A percentile compares a stretch with the other conserved stretches of the same genome.
Evolutionary conservation across 2,329 filamentous ascomycete species (phyloP).

Genomic region (Sarocladium strictum): DNA sequence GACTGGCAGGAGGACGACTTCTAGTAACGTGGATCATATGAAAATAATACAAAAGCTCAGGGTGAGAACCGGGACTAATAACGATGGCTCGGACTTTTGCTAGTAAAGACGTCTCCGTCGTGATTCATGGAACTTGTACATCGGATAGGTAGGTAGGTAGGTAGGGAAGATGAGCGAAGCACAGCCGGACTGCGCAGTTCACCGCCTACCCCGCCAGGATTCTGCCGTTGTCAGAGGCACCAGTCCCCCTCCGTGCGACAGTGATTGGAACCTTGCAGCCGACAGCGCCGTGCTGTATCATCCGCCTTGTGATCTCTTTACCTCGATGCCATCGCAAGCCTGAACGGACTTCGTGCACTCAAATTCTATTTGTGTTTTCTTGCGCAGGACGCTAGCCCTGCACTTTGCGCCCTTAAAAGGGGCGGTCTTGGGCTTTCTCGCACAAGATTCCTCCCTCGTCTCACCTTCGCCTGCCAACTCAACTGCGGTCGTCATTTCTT

Average conservation of each 20-base stretch:
- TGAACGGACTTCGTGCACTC: not conserved
- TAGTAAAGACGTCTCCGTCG: too few species aligned
- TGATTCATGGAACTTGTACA: too few species aligned
- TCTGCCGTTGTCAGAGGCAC: not conserved
- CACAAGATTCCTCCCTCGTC: not conserved
- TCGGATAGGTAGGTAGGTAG: too few species aligned
- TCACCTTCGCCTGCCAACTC: not conserved
- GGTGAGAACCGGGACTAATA: too few species aligned
- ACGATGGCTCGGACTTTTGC: too few species aligned
- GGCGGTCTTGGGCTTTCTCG: not conserved
- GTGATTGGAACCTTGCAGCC: conserved; percentile 5
- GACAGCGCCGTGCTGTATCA: not conserved
- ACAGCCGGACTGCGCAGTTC: not conserved
- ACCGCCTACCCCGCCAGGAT: not conserved
- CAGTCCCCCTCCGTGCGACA: not conserved
- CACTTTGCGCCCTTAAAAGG: conserved; percentile 4
- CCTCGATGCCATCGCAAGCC: not conserved
- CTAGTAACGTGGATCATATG: too few species aligned
- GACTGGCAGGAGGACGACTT: too few species aligned
- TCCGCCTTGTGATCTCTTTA: not conserved
- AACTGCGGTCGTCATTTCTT: not conserved
- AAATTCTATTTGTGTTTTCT: not conserved
- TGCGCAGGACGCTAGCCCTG: conserved; percentile 1
- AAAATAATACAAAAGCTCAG: too few species aligned
- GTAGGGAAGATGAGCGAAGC: too few species aligned